A percentile compares a stretch with the other conserved stretches of the same genome.
phyloP scores from a whole-genome alignment of 2,329 filamentous ascomycete species.

The Alternaria novae-zelandiae region DNA sequence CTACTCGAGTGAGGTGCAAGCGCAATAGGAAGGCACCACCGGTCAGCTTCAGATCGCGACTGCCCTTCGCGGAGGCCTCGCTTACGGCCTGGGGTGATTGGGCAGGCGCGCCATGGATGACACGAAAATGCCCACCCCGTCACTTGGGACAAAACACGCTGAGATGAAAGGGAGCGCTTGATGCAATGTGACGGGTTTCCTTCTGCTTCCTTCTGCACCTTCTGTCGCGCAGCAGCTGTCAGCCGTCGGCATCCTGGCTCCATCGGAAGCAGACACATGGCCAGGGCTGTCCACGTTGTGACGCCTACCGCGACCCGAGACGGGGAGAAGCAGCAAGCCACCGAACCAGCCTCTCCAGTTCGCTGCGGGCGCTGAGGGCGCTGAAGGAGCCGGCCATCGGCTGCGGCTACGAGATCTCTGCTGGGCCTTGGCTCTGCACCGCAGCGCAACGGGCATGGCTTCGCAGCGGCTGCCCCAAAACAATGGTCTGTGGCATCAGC shows the following conservation, averaged over 20 bases:
- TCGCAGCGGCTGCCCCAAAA: slow-evolving; percentile 34
- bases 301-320: slow-evolving; percentile 32
- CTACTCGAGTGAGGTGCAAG: slow-evolving; percentile 3
- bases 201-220: slow-evolving; percentile 2
- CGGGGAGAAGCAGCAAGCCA: slow-evolving; percentile 30
- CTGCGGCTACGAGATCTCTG: slow-evolving; percentile 37
- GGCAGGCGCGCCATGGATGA: slow-evolving; percentile 22
- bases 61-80: slow-evolving; percentile 25
- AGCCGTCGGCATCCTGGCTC: slow-evolving; percentile 1
- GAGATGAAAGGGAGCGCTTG: slow-evolving; percentile 27
- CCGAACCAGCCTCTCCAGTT: slow-evolving; percentile 19
- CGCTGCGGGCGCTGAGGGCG: slow-evolving; percentile 14
- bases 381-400: slow-evolving; percentile 24
- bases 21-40: slow-evolving; percentile 14
- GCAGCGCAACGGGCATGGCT: slow-evolving; percentile 24
- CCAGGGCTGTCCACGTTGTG: slow-evolving; percentile 25
- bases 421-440: slow-evolving; percentile 20
- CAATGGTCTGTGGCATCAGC: slow-evolving; percentile 30
- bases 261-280: not conserved
- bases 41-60: slow-evolving; percentile 15
- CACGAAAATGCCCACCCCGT: slow-evolving; percentile 15
- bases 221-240: slow-evolving; percentile 16
- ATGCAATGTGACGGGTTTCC: slow-evolving; percentile 5
- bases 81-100: slow-evolving; percentile 31
- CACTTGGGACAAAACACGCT: slow-evolving; percentile 20